Conservation (phyloP, 2,329 filamentous ascomycete species). For the Pestalotiopsis sp. region DNA sequence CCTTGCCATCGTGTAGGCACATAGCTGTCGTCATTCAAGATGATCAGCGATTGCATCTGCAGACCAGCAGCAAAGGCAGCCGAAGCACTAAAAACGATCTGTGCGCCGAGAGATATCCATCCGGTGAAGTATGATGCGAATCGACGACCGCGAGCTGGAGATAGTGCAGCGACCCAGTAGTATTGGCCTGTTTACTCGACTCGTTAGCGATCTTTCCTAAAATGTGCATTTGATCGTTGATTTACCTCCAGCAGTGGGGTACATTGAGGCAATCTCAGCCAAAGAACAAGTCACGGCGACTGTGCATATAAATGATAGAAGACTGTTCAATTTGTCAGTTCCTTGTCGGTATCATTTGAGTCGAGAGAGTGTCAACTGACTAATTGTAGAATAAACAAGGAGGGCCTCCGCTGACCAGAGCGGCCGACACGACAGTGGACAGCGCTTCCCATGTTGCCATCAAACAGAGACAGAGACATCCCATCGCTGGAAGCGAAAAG, state of each 20-base stretch:
- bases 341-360: not conserved
- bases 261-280: slow-evolving; percentile 41
- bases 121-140: slow-evolving; percentile 43
- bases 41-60: slow-evolving; percentile 45
- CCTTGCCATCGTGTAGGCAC: slow-evolving; percentile 45
- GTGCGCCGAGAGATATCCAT: slow-evolving; percentile 50
- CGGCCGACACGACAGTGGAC: slow-evolving; percentile 46
- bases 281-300: slow-evolving; percentile 41
- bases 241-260: slow-evolving; percentile 36
- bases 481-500: slow-evolving; percentile 47
- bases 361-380: slow-evolving; percentile 26
- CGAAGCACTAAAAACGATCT: slow-evolving; percentile 48
- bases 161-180: slow-evolving; percentile 46
- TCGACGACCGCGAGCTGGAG: slow-evolving; percentile 34
- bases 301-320: slow-evolving; percentile 44
- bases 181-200: slow-evolving; percentile 39
- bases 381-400: slow-evolving; percentile 49
- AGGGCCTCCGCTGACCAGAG: slow-evolving; percentile 46
- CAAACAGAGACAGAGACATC: slow-evolving; percentile 46
- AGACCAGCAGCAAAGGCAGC: slow-evolving; percentile 49
- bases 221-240: not conserved
- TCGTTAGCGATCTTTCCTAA: not conserved
- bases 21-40: slow-evolving; percentile 44
- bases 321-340: slow-evolving; percentile 24
- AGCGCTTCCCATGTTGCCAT: slow-evolving; percentile 57